Evolutionary conservation across 1,284 basidiomycete genomes (phyloP).

Genomic region (Trichosporon sp.): DNA sequence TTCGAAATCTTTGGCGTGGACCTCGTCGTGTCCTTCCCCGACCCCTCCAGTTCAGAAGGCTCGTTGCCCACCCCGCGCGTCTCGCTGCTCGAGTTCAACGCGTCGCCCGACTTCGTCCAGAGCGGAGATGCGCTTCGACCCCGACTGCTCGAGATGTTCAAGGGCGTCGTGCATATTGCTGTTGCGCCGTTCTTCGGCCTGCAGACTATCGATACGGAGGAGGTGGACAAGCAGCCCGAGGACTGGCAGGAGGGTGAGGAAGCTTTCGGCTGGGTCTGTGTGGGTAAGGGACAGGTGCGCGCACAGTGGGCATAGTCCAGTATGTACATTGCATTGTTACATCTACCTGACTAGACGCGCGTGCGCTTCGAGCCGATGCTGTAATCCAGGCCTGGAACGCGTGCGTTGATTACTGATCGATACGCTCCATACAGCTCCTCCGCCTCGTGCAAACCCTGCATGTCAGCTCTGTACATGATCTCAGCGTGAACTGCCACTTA

Average conservation of each 20-base stretch:
- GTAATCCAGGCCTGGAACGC: not conserved
- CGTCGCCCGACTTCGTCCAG: constrained; percentile 92
- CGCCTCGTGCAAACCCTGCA: not conserved
- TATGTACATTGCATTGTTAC: not conserved
- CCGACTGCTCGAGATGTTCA: constrained; percentile 75
- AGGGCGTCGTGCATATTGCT: constrained; percentile 61
- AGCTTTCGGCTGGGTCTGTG: constrained; percentile 38
- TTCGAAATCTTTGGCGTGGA: constrained; percentile 94
- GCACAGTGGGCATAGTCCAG: constrained; percentile 16
- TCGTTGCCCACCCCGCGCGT: constrained; percentile 54
- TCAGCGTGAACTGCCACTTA: not conserved
- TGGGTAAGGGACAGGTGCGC: constrained; percentile 41
- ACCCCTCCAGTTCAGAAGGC: not conserved
- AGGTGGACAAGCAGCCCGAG: constrained; percentile 2
- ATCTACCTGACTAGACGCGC: not conserved
- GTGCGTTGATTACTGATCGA: not conserved
- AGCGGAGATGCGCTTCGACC: constrained; percentile 71
- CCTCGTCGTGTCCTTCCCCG: constrained; percentile 65
- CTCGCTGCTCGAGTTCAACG: constrained; percentile 83
- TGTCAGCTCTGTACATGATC: not conserved
- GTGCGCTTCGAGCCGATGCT: not conserved
- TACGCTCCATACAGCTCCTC: not conserved
- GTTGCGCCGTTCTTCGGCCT: constrained; percentile 58
- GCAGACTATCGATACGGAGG: constrained; percentile 10
- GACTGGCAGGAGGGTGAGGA: constrained; percentile 36